Conservation (phyloP, 2,329 filamentous ascomycete species). For the Verticillium isaacii region DNA sequence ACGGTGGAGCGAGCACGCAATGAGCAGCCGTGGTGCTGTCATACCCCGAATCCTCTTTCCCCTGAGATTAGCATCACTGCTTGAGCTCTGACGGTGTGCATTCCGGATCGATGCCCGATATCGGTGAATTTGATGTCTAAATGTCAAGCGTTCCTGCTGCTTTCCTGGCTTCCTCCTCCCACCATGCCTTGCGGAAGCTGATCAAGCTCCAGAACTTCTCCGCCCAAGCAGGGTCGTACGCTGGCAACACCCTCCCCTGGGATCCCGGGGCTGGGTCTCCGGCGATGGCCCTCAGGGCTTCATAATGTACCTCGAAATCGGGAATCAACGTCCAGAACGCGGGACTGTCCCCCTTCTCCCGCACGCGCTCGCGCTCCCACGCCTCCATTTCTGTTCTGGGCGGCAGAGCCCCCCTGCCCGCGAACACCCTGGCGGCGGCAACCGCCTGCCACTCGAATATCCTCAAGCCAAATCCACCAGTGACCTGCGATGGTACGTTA, state of each 20-base stretch:
- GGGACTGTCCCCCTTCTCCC: constrained; percentile 48
- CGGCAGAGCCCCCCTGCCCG: constrained; percentile 49
- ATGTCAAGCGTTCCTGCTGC: neutral
- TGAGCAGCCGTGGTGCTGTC: neutral
- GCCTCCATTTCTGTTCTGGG: constrained; percentile 37
- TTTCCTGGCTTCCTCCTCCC: neutral
- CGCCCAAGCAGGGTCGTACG: constrained; percentile 34
- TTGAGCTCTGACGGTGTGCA: no score
- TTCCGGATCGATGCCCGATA: no score
- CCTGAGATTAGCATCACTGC: neutral
- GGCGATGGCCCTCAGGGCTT: constrained; percentile 44
- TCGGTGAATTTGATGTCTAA: no score
- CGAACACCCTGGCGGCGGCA: constrained; percentile 52
- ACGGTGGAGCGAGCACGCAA: neutral
- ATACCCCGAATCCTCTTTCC: neutral
- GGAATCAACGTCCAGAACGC: constrained; percentile 54
- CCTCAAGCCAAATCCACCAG: constrained; percentile 59
- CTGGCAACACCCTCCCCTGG: constrained; percentile 31
- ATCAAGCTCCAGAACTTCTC: constrained; percentile 7
- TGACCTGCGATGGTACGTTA: constrained; percentile 21
- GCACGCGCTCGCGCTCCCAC: constrained; percentile 55
- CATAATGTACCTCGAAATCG: constrained; percentile 62
- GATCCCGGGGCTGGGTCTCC: constrained; percentile 26
- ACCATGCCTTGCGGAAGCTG: neutral
- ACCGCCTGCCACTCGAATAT: constrained; percentile 67